phyloP scores from a whole-genome alignment of 768 basidiomycete genomes.

The Lactifluus pinguis region DNA sequence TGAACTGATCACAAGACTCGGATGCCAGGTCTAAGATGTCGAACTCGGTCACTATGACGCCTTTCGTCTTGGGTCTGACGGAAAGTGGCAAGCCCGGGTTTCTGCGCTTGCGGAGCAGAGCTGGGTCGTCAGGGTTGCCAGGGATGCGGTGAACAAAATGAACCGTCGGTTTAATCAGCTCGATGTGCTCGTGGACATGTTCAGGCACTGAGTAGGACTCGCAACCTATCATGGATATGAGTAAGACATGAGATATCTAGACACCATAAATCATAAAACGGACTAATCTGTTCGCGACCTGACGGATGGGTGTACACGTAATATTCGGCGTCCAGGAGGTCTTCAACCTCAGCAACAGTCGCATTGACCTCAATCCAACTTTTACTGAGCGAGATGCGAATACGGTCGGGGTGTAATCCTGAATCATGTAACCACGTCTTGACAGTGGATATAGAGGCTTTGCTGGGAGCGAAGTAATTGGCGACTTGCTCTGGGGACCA shows the following conservation, averaged over 20 bases:
- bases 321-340: conserved; percentile 34
- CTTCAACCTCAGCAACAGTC: conserved; percentile 36
- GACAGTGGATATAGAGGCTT: conserved; percentile 23
- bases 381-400: conserved; percentile 27
- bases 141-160: conserved; percentile 29
- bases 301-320: conserved; percentile 33
- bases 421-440: conserved; percentile 31
- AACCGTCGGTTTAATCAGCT: conserved; percentile 38
- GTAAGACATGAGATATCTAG: background rate
- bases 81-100: background rate
- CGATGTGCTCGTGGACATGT: conserved; percentile 31
- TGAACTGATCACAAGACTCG: conserved; percentile 32
- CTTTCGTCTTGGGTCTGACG: conserved; percentile 19
- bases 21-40: conserved; percentile 19
- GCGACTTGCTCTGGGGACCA: conserved; percentile 34
- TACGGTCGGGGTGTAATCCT: conserved; percentile 30
- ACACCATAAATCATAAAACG: background rate
- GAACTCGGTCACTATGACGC: conserved; percentile 11
- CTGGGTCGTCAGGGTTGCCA: background rate
- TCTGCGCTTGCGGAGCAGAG: conserved; percentile 8
- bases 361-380: conserved; percentile 36
- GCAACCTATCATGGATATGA: conserved; percentile 24
- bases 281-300: conserved; percentile 32
- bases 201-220: conserved; percentile 34
- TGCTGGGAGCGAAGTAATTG: conserved; percentile 34